phyloP scores from a whole-genome alignment of 768 basidiomycete species.

The Fomitopsis serialis region DNA sequence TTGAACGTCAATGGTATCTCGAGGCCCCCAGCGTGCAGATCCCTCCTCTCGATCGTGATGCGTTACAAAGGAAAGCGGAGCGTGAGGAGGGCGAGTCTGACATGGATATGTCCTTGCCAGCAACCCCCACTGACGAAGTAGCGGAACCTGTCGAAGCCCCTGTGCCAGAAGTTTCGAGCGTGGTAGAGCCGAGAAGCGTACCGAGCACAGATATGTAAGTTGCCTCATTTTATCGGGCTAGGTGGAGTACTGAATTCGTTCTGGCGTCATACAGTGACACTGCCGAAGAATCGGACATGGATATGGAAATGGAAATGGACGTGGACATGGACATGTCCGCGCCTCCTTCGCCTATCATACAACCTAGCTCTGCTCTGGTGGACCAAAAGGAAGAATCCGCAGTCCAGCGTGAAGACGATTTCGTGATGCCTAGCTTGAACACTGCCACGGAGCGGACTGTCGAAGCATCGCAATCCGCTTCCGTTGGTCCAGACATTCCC shows the following conservation, averaged over 20 bases:
- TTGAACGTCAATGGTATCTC: neutral
- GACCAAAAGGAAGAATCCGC: neutral
- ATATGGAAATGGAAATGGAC: too few relatives aligned
- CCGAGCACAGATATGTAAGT: too few relatives aligned
- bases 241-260: neutral
- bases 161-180: too few relatives aligned
- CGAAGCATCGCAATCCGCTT: too few relatives aligned
- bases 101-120: slow-evolving; percentile 7
- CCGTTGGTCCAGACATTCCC: too few relatives aligned
- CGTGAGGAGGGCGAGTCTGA: slow-evolving; percentile 2
- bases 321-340: neutral
- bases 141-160: too few relatives aligned
- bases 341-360: neutral
- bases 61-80: neutral
- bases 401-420: neutral
- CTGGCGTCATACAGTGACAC: too few relatives aligned
- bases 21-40: neutral
- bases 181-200: too few relatives aligned
- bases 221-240: neutral
- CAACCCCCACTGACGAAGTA: neutral
- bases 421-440: neutral
- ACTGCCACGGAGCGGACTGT: too few relatives aligned
- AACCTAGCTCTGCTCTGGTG: neutral
- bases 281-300: too few relatives aligned
- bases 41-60: neutral